Conservation (phyloP, 352 stramenopile genomes). For the Pythium volutum region DNA sequence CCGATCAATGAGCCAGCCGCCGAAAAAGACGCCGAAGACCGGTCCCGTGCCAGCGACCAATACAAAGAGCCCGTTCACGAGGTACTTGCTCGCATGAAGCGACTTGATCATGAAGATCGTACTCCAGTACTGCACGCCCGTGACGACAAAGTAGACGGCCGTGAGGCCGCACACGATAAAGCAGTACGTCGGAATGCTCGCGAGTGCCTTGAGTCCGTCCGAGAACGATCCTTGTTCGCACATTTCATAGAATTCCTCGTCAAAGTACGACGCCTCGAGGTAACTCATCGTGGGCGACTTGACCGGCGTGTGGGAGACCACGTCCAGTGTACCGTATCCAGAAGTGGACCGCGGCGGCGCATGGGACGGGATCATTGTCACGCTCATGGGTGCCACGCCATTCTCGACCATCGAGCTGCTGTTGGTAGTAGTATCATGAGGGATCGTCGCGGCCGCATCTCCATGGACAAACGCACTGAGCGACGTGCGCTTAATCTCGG, state of each 20-base stretch:
- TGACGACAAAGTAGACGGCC: constrained; percentile 88
- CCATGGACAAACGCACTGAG: background rate
- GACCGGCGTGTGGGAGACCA: constrained; percentile 28
- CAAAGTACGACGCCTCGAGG: constrained; percentile 61
- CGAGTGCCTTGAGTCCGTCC: constrained; percentile 56
- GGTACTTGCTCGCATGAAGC: constrained; percentile 75
- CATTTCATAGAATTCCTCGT: constrained; percentile 71
- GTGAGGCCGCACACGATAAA: constrained; percentile 77
- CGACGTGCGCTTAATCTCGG: constrained; percentile 14
- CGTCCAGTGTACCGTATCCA: constrained; percentile 59
- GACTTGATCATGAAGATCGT: constrained; percentile 90
- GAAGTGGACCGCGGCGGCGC: constrained; percentile 22
- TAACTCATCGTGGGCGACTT: constrained; percentile 50
- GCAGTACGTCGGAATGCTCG: constrained; percentile 72
- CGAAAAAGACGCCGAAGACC: constrained; percentile 83
- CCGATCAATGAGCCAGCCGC: constrained; percentile 74
- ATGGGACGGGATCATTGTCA: constrained; percentile 25
- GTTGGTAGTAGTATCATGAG: no score
- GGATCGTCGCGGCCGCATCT: background rate
- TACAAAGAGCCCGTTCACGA: constrained; percentile 81
- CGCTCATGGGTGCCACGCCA: constrained; percentile 21
- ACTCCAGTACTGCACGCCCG: constrained; percentile 85
- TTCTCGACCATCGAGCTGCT: no score
- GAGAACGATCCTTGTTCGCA: constrained; percentile 69
- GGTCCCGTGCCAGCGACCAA: constrained; percentile 74